phyloP scores from a whole-genome alignment of 2,329 filamentous ascomycete genomes.

The Stagonosporopsis cucurbitacearum region DNA sequence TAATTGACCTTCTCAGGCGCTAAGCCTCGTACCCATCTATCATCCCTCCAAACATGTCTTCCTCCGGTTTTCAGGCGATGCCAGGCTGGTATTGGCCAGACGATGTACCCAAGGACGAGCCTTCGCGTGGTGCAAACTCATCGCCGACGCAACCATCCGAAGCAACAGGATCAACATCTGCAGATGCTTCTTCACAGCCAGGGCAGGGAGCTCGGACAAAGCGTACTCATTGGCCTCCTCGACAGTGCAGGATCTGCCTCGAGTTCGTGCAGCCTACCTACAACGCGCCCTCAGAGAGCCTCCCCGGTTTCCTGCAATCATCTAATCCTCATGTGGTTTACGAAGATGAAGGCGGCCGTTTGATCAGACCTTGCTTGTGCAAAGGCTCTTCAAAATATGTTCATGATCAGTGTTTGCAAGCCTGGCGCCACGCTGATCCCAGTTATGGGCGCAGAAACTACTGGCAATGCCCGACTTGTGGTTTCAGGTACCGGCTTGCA shows the following conservation, averaged over 20 bases:
- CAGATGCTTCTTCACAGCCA: slow-evolving; percentile 21
- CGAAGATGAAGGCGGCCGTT: slow-evolving; percentile 74
- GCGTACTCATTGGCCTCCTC: slow-evolving; percentile 66
- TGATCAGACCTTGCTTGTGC: slow-evolving; percentile 91
- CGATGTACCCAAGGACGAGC: slow-evolving; percentile 48
- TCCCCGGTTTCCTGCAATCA: slow-evolving; percentile 64
- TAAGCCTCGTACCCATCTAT: neutral
- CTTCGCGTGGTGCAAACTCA: slow-evolving; percentile 16
- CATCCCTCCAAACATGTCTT: slow-evolving; percentile 45
- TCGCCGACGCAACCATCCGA: slow-evolving; percentile 25
- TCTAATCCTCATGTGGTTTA: slow-evolving; percentile 66
- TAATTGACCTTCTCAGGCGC: slow-evolving; percentile 25
- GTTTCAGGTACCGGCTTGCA: slow-evolving; percentile 80
- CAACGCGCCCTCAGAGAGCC: slow-evolving; percentile 59
- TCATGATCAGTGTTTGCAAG: slow-evolving; percentile 85
- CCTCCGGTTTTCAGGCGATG: slow-evolving; percentile 48
- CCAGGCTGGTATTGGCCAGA: slow-evolving; percentile 58
- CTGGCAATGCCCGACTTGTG: slow-evolving; percentile 87
- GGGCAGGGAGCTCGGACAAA: slow-evolving; percentile 26
- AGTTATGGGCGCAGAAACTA: slow-evolving; percentile 70
- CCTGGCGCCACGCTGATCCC: slow-evolving; percentile 80
- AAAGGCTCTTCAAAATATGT: slow-evolving; percentile 93
- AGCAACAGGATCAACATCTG: slow-evolving; percentile 23
- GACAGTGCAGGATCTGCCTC: slow-evolving; percentile 88
- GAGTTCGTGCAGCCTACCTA: slow-evolving; percentile 72